Base-by-base conservation (phyloP, 2,329 filamentous ascomycete genomes). In the Sporothrix mexicana region DNA sequence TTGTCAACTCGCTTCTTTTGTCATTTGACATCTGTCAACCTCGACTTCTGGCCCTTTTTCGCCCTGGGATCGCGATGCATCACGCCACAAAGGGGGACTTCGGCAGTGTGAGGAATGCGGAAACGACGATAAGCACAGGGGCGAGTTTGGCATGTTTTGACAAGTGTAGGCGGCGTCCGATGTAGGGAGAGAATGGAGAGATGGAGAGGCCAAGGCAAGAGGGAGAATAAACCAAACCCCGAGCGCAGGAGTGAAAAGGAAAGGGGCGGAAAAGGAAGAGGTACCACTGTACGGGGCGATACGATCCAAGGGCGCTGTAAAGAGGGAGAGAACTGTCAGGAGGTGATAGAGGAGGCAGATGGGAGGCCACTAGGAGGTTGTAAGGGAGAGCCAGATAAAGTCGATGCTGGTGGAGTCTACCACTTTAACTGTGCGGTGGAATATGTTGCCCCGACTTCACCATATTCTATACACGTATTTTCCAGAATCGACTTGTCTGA, bases 101-200 rank as follows among this genome's bases (percentile, higher is more conserved):
- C 47, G 23, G 12, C 23, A 36, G 64, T 67, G 7, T 2, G 23
- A 51, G 64, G 64, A 67, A 67, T 51, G 64, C 64, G 47, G 64
- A 68, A 68, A 53, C 64, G 64, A 68, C 23, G 64, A 68, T 68
- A 67, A 30, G 62, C 62, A 30, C 43, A n/a, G 53, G 64, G 64
- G 62, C n/a, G 2, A 10, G 3, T 36, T 7, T 64, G 36, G 20
- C 12, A 36, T 17, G 13, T 47, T n/a, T 25, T 5, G 30, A 36
- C 30, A 36, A 36, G 4, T 36, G 30, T 36, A 36, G 43, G 30
- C 41, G 43, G 43, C 41, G 62, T 3, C 43, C n/a, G n/a, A n/a
- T n/a, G 62, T 49, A 66, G 62, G 62, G 62, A 66, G 62, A 64
- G 20, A 64, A 23, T 45, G n/a, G 15, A 49, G 20, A 49, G 20